Evolutionary conservation across 371 early-diverging fungal species (phyloP), one percentile per base, ranked within the genome.

Genomic region (Mucor ambiguus): DNA sequence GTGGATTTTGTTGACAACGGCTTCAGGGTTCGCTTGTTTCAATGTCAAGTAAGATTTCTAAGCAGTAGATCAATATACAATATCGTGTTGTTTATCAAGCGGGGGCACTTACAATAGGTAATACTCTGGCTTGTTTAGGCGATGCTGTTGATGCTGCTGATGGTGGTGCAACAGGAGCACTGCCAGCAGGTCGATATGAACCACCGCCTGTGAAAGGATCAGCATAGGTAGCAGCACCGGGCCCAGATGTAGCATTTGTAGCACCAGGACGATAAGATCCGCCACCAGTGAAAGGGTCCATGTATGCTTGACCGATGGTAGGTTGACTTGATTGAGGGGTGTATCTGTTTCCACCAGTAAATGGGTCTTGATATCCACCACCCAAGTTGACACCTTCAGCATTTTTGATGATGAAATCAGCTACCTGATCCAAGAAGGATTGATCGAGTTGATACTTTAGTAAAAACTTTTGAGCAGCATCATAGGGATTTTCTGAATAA

Each of bases 401-500:
- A 74, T 98, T 99, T 63, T 88, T 86, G 11, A 86, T 88, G 58
- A 99, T 97, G 75, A 99, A 99, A 63, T 93, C 83, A 2, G 94
- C 98, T 32, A 99, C 89, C 62, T 96, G 92, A 61, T 98, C 99
- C 69, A 97, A 70, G 68, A 88, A 96, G 10, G 78, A 87, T 71
- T 90, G 92, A 16, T 91, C 78, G 2, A 99, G 81, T 48, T 94
- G 89, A 70, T 99, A 73, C 24, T 83, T 78, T 64, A 85, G 72
- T 38, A 99, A 85, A 67, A 99, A 99, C 29, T 87, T 80, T 71
- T 96, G 96, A 0, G 99, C 99, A 6, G 96, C 96, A 43, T 80
- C 74, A 72, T 91, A 98, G 1, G 98, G 97, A 73, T 99, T 98
- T 63, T 97, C 97, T 87, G 24, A 6, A 61, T 48, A 20, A 0